phyloP scores from a whole-genome alignment of 805 yeast species.

The Jamesozyma spencerorum region DNA sequence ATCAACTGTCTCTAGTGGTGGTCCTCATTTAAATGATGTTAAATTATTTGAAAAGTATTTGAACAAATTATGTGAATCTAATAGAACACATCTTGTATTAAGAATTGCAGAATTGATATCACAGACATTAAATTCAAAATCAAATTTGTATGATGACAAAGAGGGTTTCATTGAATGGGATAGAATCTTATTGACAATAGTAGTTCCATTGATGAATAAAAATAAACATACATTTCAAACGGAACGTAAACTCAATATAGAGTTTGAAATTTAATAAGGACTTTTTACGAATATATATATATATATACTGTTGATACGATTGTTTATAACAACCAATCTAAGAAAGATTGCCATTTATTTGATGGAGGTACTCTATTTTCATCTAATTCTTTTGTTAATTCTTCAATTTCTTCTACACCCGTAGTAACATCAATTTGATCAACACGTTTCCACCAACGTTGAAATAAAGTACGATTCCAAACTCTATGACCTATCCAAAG shows the following conservation, averaged over 20 bases:
- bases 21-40: slow-evolving; percentile 36
- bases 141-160: slow-evolving; percentile 4
- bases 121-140: slow-evolving; percentile 12
- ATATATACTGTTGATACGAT: too few relatives aligned
- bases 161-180: slow-evolving; percentile 28
- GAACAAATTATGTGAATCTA: slow-evolving; percentile 20
- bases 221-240: slow-evolving; percentile 18
- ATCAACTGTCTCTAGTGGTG: slow-evolving; percentile 19
- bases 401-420: slow-evolving; percentile 54
- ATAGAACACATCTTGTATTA: slow-evolving; percentile 21
- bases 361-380: slow-evolving; percentile 18
- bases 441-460: slow-evolving; percentile 38
- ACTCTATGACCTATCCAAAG: slow-evolving; percentile 52
- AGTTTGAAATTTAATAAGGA: slow-evolving; percentile 17
- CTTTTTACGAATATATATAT: too few relatives aligned
- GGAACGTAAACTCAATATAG: slow-evolving; percentile 17
- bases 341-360: slow-evolving; percentile 13
- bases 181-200: slow-evolving; percentile 14
- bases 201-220: slow-evolving; percentile 23
- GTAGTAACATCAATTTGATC: slow-evolving; percentile 52
- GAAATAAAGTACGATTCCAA: slow-evolving; percentile 35
- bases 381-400: slow-evolving; percentile 33
- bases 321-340: slow-evolving; percentile 9
- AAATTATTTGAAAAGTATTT: slow-evolving; percentile 31
- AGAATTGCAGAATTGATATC: slow-evolving; percentile 19